Evolutionary conservation across 176 grass and related monocot species (phyloP), one percentile per base, ranked within the genome.

Genomic region (Eragrostis curvula): DNA sequence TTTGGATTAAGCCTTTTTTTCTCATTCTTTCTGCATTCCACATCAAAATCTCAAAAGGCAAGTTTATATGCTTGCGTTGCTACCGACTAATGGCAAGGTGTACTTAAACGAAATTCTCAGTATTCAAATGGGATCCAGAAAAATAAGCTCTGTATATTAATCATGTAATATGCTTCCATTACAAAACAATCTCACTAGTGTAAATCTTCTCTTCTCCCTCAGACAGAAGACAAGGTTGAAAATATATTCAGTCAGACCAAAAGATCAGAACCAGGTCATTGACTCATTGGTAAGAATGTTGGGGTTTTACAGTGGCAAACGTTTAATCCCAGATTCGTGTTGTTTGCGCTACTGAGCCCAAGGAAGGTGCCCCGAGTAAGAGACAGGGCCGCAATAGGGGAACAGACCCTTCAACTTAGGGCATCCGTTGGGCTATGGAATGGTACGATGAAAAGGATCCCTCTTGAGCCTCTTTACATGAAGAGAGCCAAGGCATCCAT

Each of bases 401-500:
- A 98, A 93, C 70, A 98, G 66, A 50, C 81, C 86, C 82, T 93
- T 94, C 70, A 98, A 48, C 51, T 98, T 90, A 7, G 88, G 95
- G 48, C 95, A 98, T 28, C 95, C 95, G 50, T 85, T 58, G 10
- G 91, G 96, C 29, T 99, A 96, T 3, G 91, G 91, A 65, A 96
- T 66, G 16, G 87, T 79, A 8, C 96, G 86, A 51, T 96, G 96
- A 88, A 99, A 99, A 7, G 96, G 96, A 40, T 99, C 96, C 74
- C 96, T 89, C 80, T 95, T 96, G 24, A 99, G 79, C 73, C 80
- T 89, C 77, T 99, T 99, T 7, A 52, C 64, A 72, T 85, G 93
- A 62, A 99, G 89, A 88, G 91, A 91, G 41, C 91, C 91, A 52
- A 88, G 71, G 49, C 96, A 99, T 77, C 93, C 96, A 56, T 99